Evolutionary conservation across 495 filamentous ascomycete genomes (phyloP).

Genomic region (Neurospora tetraspora): DNA sequence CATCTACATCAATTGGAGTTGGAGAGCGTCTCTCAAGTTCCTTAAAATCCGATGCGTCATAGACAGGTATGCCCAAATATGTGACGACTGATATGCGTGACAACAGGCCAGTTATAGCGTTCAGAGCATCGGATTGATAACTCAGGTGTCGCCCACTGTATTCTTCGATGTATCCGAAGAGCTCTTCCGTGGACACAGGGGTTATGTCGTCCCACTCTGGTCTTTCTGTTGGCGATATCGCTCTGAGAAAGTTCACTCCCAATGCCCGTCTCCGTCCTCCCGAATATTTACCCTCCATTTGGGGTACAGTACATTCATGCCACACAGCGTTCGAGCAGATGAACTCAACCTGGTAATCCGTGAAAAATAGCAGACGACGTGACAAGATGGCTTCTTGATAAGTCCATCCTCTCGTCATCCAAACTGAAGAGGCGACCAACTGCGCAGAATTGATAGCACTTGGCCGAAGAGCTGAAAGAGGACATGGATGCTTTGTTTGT

Average conservation of each 20-base stretch:
- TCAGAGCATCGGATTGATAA: neutral
- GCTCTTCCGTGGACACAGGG: no score
- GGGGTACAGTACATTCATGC: neutral
- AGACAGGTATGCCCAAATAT: neutral
- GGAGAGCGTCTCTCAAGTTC: no score
- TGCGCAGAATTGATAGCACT: neutral
- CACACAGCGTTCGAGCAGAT: conserved; percentile 13
- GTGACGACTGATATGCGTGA: neutral
- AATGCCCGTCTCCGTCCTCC: no score
- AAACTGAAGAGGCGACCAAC: conserved; percentile 4
- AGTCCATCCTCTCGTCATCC: conserved; percentile 28
- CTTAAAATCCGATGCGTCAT: no score
- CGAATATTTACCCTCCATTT: neutral
- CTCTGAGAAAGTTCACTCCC: no score
- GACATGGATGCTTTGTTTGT: neutral
- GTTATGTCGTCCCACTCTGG: no score
- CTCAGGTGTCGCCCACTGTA: neutral
- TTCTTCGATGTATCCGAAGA: neutral
- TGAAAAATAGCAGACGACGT: conserved; percentile 21
- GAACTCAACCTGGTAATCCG: conserved; percentile 15
- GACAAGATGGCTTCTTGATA: conserved; percentile 31
- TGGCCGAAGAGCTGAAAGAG: neutral
- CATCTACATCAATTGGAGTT: no score
- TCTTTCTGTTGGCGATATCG: no score
- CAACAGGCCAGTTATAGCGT: neutral